A percentile compares a stretch with the other conserved stretches of the same genome.
phyloP scores from a whole-genome alignment of 139 green algal species.

The Chlorella sorokiniana region DNA sequence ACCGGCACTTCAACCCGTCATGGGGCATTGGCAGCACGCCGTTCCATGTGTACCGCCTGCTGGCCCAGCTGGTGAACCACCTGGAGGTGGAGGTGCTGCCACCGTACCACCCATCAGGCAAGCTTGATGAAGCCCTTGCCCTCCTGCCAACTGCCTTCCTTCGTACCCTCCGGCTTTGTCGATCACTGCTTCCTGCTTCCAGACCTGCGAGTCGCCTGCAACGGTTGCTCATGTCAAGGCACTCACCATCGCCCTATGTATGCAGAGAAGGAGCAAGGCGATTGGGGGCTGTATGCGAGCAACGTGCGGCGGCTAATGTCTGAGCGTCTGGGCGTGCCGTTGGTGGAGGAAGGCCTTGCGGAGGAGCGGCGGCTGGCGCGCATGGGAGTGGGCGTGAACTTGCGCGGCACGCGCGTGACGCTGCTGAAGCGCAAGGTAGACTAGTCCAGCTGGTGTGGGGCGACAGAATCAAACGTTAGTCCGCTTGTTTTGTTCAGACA shows the following conservation, averaged over 20 bases:
- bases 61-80: conserved; percentile 24
- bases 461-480: background rate
- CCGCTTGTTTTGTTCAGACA: background rate
- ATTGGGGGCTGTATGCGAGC: conserved; percentile 50
- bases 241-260: background rate
- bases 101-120: conserved; percentile 32
- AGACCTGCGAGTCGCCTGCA: too few species aligned
- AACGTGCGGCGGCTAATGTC: conserved; percentile 55
- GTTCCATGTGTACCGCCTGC: conserved; percentile 49
- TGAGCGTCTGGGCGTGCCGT: background rate
- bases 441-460: background rate
- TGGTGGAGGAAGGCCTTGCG: conserved; percentile 36
- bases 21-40: conserved; percentile 50
- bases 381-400: conserved; percentile 23
- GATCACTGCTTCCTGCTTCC: background rate
- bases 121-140: background rate
- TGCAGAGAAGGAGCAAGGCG: conserved; percentile 38
- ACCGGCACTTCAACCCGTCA: conserved; percentile 43
- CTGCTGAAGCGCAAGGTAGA: background rate
- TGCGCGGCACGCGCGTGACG: conserved; percentile 19
- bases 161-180: background rate
- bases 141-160: background rate
- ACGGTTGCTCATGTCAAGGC: too few species aligned
- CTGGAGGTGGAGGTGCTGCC: conserved; percentile 38
- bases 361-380: conserved; percentile 39